Conservation (phyloP, 2,329 filamentous ascomycete species). For the Fusarium chuoi region DNA sequence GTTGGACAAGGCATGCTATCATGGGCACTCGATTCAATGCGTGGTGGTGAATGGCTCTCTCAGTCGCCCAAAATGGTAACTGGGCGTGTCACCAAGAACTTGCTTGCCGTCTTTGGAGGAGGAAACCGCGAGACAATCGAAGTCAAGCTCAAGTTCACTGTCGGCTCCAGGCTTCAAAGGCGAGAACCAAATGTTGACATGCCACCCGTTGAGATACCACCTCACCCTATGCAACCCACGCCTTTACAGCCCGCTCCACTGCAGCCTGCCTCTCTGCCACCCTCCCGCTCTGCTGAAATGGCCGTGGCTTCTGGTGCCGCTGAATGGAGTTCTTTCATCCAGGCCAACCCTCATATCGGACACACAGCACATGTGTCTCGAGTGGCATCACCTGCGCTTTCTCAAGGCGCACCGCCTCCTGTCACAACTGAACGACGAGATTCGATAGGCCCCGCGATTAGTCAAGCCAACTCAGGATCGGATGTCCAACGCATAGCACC, state of each 20-base stretch:
- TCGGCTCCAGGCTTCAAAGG: slow-evolving; percentile 70
- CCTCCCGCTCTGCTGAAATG: slow-evolving; percentile 44
- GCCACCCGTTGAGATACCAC: slow-evolving; percentile 16
- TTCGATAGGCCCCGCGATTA: slow-evolving; percentile 40
- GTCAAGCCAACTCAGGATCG: slow-evolving; percentile 37
- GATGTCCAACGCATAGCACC: slow-evolving; percentile 52
- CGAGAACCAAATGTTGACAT: slow-evolving; percentile 42
- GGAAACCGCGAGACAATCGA: slow-evolving; percentile 89
- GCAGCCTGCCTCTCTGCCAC: neutral
- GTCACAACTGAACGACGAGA: slow-evolving; percentile 37
- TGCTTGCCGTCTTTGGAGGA: slow-evolving; percentile 84
- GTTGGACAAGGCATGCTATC: slow-evolving; percentile 97
- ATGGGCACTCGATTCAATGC: slow-evolving; percentile 70
- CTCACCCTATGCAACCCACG: neutral
- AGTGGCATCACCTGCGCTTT: slow-evolving; percentile 52
- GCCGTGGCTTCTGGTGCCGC: slow-evolving; percentile 69
- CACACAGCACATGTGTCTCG: slow-evolving; percentile 50
- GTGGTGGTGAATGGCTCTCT: slow-evolving; percentile 51
- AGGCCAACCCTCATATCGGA: slow-evolving; percentile 70
- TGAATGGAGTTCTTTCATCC: slow-evolving; percentile 82
- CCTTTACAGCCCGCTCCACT: slow-evolving; percentile 2
- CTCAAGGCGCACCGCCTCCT: slow-evolving; percentile 45
- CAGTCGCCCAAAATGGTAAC: slow-evolving; percentile 81
- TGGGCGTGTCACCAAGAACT: slow-evolving; percentile 87
- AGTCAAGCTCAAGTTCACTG: slow-evolving; percentile 88